These are phyloP conservation scores for Talaromyces marneffei DNA, from an alignment of 2,329 filamentous ascomycete genomes.

Conservation along the genomic window DNA sequence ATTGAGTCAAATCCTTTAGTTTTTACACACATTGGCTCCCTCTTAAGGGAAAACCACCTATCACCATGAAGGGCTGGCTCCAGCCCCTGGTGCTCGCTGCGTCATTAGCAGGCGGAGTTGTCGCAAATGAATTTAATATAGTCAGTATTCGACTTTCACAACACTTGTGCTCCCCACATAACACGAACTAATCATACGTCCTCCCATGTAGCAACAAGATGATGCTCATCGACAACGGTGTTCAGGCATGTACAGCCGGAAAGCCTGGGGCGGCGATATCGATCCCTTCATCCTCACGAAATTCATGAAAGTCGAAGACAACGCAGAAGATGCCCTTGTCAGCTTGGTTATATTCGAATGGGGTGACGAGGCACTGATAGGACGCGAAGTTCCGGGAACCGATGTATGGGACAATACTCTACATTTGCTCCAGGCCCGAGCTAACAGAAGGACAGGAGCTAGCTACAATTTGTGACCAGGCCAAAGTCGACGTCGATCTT, in stretches of 20 bases:
- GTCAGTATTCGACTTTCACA: slow-evolving; percentile 25
- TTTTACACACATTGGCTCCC: neutral
- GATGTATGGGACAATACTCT: neutral
- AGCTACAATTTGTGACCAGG: slow-evolving; percentile 69
- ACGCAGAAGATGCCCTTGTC: slow-evolving; percentile 65
- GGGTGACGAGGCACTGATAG: slow-evolving; percentile 75
- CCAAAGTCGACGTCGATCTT: slow-evolving; percentile 60
- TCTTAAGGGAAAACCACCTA: slow-evolving; percentile 11
- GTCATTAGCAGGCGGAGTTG: slow-evolving; percentile 32
- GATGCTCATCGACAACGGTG: slow-evolving; percentile 77
- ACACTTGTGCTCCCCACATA: neutral
- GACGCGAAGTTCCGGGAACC: slow-evolving; percentile 51
- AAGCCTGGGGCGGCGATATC: slow-evolving; percentile 77
- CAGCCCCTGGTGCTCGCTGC: slow-evolving; percentile 32
- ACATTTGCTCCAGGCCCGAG: slow-evolving; percentile 1
- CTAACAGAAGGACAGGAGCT: slow-evolving; percentile 44
- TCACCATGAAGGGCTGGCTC: slow-evolving; percentile 38
- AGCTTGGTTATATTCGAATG: slow-evolving; percentile 93
- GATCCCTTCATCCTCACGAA: slow-evolving; percentile 86
- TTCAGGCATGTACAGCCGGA: slow-evolving; percentile 87
- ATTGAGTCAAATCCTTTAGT: neutral
- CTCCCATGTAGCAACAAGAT: slow-evolving; percentile 60
- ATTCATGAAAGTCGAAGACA: slow-evolving; percentile 59
- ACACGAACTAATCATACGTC: neutral
- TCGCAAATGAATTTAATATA: slow-evolving; percentile 44